phyloP scores from a whole-genome alignment of 208 protist species.

The Angomonas deanei region DNA sequence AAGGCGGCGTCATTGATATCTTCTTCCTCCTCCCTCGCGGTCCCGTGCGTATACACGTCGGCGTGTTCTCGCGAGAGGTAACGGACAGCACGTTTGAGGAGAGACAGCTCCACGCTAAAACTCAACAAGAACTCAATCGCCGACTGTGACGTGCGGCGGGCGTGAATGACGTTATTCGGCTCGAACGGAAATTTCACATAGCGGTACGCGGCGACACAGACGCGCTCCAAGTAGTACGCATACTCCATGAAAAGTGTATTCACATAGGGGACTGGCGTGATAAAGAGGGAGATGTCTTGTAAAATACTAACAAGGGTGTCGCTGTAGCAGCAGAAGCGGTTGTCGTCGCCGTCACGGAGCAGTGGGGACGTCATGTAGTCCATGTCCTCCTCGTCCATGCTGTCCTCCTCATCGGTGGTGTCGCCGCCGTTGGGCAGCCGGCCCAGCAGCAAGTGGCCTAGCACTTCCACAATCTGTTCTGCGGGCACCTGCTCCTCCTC shows the following conservation, averaged over 20 bases:
- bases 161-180: slow-evolving; percentile 41
- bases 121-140: slow-evolving; percentile 56
- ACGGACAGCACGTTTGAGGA: slow-evolving; percentile 33
- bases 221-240: slow-evolving; percentile 48
- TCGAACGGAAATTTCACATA: slow-evolving; percentile 54
- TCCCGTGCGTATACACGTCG: background rate
- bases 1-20: slow-evolving; percentile 24
- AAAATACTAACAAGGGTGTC: slow-evolving; percentile 38
- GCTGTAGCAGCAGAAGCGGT: slow-evolving; percentile 8
- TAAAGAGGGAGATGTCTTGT: slow-evolving; percentile 38
- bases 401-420: background rate
- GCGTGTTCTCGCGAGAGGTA: background rate
- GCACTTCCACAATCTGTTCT: background rate
- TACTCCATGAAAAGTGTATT: slow-evolving; percentile 64
- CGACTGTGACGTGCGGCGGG: slow-evolving; percentile 28
- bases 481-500: no score
- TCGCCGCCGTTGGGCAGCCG: slow-evolving; percentile 12
- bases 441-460: slow-evolving; percentile 25
- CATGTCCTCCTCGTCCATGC: background rate
- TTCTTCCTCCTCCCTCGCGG: background rate
- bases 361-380: background rate
- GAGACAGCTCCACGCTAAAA: slow-evolving; percentile 53
- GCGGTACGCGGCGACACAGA: slow-evolving; percentile 68
- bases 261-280: slow-evolving; percentile 60
- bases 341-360: no score